Evolutionary conservation across 2,329 filamentous ascomycete species (phyloP).

Genomic region (Cladosporium oxysporum): DNA sequence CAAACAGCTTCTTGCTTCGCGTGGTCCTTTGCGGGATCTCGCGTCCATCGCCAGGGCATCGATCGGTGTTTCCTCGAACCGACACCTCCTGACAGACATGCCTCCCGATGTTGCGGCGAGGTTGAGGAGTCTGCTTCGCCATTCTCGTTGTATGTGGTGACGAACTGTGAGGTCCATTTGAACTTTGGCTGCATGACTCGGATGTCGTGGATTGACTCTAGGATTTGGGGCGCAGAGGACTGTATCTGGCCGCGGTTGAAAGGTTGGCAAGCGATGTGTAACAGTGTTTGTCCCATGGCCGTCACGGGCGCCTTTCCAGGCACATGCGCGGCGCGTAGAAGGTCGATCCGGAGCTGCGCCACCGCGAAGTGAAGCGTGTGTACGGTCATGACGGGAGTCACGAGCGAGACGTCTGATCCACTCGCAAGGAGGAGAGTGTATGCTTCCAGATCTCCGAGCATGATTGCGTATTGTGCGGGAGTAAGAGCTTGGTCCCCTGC

Average conservation of each 20-base stretch:
- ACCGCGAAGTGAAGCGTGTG: slow-evolving; percentile 16
- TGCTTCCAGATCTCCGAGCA: slow-evolving; percentile 1
- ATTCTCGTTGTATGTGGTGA: not conserved
- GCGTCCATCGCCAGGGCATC: not conserved
- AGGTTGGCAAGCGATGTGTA: not conserved
- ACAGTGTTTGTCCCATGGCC: not conserved
- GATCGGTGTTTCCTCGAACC: no score
- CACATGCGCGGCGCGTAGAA: not conserved
- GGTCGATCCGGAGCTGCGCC: slow-evolving; percentile 7
- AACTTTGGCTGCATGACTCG: not conserved
- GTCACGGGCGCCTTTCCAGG: not conserved
- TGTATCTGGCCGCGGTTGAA: not conserved
- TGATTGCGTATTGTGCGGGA: slow-evolving; percentile 16
- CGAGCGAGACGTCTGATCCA: not conserved
- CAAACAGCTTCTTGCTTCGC: not conserved
- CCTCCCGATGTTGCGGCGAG: no score
- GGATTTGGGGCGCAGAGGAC: not conserved
- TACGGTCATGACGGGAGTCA: slow-evolving; percentile 7
- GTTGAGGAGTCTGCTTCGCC: not conserved
- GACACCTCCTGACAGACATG: no score
- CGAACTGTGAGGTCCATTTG: no score
- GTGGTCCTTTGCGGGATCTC: not conserved
- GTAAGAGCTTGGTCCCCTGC: slow-evolving; percentile 18
- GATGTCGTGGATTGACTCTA: not conserved
- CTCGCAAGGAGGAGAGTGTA: not conserved